Evolutionary conservation across 2,329 filamentous ascomycete genomes (phyloP).

Genomic region (Colletotrichum magnum): DNA sequence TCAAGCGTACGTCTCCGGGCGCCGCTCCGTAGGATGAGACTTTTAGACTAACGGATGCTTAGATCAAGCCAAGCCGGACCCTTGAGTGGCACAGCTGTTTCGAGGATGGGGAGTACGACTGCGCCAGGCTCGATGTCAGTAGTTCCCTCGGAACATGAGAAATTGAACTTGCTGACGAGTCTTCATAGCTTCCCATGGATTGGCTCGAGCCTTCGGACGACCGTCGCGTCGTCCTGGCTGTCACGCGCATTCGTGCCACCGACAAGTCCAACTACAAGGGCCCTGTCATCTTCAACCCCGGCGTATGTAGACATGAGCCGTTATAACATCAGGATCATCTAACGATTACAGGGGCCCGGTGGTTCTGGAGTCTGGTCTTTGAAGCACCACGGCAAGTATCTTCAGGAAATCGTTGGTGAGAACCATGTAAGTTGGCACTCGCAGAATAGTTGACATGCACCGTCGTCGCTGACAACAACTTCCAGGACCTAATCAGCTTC

Average conservation of each 20-base stretch:
- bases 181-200: conserved; percentile 51
- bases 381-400: conserved; percentile 46
- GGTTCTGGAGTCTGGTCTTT: conserved; percentile 60
- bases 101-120: conserved; percentile 48
- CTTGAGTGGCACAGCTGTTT: conserved; percentile 51
- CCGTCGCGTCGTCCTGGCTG: conserved; percentile 49
- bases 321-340: neutral
- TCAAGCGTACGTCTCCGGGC: conserved; percentile 12
- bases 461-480: neutral
- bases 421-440: conserved; percentile 55
- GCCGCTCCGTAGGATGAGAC: too few species aligned
- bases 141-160: too few species aligned
- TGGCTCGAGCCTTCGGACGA: conserved; percentile 49
- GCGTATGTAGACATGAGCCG: conserved; percentile 44
- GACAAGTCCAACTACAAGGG: conserved; percentile 44
- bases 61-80: conserved; percentile 52
- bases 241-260: conserved; percentile 52
- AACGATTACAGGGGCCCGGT: conserved; percentile 58
- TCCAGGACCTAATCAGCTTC: conserved; percentile 64
- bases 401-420: conserved; percentile 62
- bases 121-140: conserved; percentile 53
- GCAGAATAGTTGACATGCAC: neutral
- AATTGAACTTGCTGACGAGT: neutral
- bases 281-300: conserved; percentile 54
- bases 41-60: conserved; percentile 39